Percentiles rank a stretch among this genome's conserved stretches.
Conservation (phyloP, 1,284 basidiomycete genomes). For the Rugiboletus extremiorientalis region DNA sequence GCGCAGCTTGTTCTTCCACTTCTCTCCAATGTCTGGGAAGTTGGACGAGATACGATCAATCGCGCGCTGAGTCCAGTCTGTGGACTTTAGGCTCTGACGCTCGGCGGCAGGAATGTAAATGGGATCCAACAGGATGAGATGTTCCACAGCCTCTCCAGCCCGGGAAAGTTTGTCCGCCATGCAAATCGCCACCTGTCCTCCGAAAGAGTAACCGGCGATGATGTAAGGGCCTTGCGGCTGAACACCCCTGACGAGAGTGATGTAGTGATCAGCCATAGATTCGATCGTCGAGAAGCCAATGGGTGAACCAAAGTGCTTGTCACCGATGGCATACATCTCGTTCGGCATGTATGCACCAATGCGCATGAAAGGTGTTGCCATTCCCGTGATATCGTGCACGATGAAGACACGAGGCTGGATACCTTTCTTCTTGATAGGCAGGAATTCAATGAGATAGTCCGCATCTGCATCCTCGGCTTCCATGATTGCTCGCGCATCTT, state of each 20-base stretch:
- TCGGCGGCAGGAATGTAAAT: conserved; percentile 30
- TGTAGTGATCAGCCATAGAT: conserved; percentile 33
- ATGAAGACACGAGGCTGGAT: conserved; percentile 27
- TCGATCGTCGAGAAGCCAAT: conserved; percentile 29
- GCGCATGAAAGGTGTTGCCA: conserved; percentile 33
- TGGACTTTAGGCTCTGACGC: conserved; percentile 30
- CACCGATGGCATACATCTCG: conserved; percentile 35
- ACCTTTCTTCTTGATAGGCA: conserved; percentile 34
- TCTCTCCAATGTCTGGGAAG: conserved; percentile 32
- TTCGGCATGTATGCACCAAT: conserved; percentile 34
- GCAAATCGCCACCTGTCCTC: conserved; percentile 29
- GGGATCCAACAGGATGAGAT: conserved; percentile 28
- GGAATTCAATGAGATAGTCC: conserved; percentile 29
- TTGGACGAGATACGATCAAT: conserved; percentile 33
- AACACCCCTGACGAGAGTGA: conserved; percentile 25
- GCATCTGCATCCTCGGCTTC: conserved; percentile 29
- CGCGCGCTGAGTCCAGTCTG: conserved; percentile 30
- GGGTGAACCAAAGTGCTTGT: conserved; percentile 30
- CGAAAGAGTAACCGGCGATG: conserved; percentile 29
- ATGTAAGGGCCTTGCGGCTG: conserved; percentile 30
- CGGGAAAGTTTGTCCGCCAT: conserved; percentile 25
- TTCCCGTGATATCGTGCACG: conserved; percentile 33
- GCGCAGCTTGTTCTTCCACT: conserved; percentile 29
- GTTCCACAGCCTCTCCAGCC: conserved; percentile 25
- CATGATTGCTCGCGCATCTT: conserved; percentile 27